A percentile compares a stretch with the other conserved stretches of the same genome.
phyloP scores from a whole-genome alignment of 257 asterid genomes.

The Rehmannia glutinosa region DNA sequence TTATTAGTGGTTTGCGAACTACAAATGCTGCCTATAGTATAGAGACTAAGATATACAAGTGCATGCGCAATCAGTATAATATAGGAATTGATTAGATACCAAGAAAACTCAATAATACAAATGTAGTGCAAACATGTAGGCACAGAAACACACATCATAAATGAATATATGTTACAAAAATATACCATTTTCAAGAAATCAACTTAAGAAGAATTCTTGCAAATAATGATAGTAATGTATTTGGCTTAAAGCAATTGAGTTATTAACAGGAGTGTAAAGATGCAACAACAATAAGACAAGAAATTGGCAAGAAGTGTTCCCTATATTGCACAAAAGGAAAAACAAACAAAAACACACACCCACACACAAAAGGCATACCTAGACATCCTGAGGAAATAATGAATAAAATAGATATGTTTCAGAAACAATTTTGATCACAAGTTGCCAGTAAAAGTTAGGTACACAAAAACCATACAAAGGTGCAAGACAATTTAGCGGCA shows the following conservation, averaged over 20 bases:
- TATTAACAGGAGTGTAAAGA: neutral
- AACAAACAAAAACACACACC: too few relatives aligned
- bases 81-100: neutral
- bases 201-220: neutral
- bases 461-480: too few relatives aligned
- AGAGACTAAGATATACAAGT: neutral
- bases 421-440: too few relatives aligned
- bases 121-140: neutral
- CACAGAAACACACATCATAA: neutral
- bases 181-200: neutral
- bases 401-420: too few relatives aligned
- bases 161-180: too few relatives aligned
- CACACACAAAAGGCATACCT: too few relatives aligned
- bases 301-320: neutral
- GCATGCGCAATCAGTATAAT: slow-evolving; percentile 2
- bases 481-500: too few relatives aligned
- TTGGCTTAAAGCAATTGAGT: too few relatives aligned
- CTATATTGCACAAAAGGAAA: too few relatives aligned
- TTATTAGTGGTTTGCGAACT: neutral
- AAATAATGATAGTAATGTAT: too few relatives aligned
- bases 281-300: neutral
- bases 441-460: too few relatives aligned
- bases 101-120: neutral
- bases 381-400: too few relatives aligned
- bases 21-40: neutral